Conservation (phyloP, 1,284 basidiomycete species). For the Apiotrichum siamense region DNA sequence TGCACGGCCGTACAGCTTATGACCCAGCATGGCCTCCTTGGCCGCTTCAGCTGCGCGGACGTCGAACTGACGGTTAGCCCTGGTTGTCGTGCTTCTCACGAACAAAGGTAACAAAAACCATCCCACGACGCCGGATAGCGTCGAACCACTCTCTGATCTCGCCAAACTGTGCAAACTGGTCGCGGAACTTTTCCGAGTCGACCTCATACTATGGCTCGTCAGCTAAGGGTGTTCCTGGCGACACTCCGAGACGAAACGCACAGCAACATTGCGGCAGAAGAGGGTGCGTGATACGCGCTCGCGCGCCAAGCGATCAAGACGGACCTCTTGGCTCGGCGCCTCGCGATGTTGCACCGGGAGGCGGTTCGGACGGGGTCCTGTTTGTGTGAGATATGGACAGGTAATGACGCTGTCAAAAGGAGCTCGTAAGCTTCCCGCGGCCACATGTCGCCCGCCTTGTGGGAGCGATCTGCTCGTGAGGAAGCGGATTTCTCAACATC, state of each 20-base stretch:
- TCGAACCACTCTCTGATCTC: slow-evolving; percentile 97
- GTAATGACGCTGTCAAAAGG: no score
- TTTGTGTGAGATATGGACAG: neutral
- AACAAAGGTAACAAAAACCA: slow-evolving; percentile 97
- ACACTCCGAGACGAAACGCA: slow-evolving; percentile 39
- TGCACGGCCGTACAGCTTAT: slow-evolving; percentile 72
- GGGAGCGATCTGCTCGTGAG: no score
- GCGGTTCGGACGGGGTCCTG: neutral
- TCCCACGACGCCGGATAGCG: slow-evolving; percentile 82
- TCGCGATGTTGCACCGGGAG: slow-evolving; percentile 1
- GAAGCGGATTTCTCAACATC: no score
- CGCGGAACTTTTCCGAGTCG: slow-evolving; percentile 71
- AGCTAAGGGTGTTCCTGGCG: no score
- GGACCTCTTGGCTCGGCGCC: slow-evolving; percentile 1
- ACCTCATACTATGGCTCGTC: slow-evolving; percentile 70
- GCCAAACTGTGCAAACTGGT: slow-evolving; percentile 81
- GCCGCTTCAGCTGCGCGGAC: slow-evolving; percentile 84
- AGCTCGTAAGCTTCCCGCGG: no score
- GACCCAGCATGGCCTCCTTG: slow-evolving; percentile 77
- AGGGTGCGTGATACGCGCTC: slow-evolving; percentile 91
- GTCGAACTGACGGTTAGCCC: slow-evolving; percentile 62
- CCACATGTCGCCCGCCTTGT: no score
- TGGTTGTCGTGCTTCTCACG: slow-evolving; percentile 45
- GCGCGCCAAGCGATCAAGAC: slow-evolving; percentile 17
- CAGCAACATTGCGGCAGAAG: slow-evolving; percentile 96